Conservation (phyloP, 2,329 filamentous ascomycete species). For the Onygenales sp. region DNA sequence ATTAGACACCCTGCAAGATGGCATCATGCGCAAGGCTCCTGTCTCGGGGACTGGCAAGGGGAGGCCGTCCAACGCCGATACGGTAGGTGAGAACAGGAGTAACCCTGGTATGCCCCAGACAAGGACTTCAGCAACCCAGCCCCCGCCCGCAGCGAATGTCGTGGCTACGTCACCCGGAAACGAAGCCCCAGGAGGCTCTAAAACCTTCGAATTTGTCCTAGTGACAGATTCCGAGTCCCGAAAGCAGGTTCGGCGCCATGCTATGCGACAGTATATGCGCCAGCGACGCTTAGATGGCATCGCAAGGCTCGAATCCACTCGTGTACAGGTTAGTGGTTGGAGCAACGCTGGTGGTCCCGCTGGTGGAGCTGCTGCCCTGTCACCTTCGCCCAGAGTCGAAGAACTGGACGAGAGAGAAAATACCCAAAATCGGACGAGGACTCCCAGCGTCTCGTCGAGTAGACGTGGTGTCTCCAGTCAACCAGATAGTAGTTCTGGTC, state of each 20-base stretch:
- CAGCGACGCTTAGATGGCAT: constrained; percentile 24
- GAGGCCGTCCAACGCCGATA: neutral
- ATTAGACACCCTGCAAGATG: constrained; percentile 11
- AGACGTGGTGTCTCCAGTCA: neutral
- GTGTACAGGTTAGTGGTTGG: constrained; percentile 19
- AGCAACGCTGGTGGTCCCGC: neutral
- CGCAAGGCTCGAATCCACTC: constrained; percentile 21
- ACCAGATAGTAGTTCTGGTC: neutral
- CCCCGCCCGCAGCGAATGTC: neutral
- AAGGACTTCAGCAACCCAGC: constrained; percentile 2
- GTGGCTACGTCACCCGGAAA: neutral
- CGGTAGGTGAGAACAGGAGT: neutral
- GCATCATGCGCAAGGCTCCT: constrained; percentile 20
- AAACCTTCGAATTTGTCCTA: constrained; percentile 24
- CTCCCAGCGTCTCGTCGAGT: neutral
- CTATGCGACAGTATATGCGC: constrained; percentile 27
- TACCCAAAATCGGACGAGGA: neutral
- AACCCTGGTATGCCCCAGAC: neutral
- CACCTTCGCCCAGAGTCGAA: constrained; percentile 7
- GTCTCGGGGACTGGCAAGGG: constrained; percentile 5
- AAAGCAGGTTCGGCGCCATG: constrained; percentile 25
- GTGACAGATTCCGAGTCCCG: constrained; percentile 24
- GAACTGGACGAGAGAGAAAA: constrained; percentile 5
- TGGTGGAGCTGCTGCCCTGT: neutral
- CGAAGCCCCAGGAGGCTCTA: constrained; percentile 9